A percentile compares a stretch with the other conserved stretches of the same genome.
Conservation (phyloP, 345 rosid species). For the Syzygium grande region DNA sequence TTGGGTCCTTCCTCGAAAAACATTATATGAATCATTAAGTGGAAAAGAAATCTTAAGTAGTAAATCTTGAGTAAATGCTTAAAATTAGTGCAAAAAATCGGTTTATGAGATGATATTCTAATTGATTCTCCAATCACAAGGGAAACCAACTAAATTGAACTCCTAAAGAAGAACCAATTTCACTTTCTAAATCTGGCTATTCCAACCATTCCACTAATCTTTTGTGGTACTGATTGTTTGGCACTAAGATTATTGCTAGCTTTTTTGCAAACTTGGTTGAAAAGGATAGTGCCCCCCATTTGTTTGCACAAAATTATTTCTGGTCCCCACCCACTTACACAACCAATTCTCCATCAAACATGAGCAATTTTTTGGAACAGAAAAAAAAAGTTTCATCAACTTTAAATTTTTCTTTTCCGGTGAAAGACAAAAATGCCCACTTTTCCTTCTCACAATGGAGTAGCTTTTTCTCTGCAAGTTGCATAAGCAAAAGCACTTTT, state of each 20-base stretch:
- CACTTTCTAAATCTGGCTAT: neutral
- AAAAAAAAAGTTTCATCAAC: neutral
- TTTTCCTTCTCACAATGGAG: neutral
- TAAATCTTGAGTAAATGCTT: neutral
- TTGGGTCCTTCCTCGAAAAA: neutral
- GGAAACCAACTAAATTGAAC: neutral
- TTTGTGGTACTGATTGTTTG: neutral
- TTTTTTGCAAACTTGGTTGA: neutral
- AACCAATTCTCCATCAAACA: neutral
- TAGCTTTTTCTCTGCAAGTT: neutral
- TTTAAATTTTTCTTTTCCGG: neutral
- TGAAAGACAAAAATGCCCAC: neutral
- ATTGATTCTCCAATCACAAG: neutral
- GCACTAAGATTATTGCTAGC: neutral
- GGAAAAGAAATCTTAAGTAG: neutral
- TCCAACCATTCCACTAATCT: neutral
- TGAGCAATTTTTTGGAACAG: neutral
- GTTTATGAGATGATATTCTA: neutral
- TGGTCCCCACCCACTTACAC: neutral
- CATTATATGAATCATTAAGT: neutral
- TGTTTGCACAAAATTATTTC: neutral
- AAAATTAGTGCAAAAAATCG: neutral
- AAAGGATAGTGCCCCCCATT: neutral
- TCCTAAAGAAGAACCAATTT: neutral
- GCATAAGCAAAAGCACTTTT: neutral